Evolutionary conservation across 148 eudicot species (phyloP), one percentile per base, ranked within the genome.

Genomic region (Camellia sinensis): DNA sequence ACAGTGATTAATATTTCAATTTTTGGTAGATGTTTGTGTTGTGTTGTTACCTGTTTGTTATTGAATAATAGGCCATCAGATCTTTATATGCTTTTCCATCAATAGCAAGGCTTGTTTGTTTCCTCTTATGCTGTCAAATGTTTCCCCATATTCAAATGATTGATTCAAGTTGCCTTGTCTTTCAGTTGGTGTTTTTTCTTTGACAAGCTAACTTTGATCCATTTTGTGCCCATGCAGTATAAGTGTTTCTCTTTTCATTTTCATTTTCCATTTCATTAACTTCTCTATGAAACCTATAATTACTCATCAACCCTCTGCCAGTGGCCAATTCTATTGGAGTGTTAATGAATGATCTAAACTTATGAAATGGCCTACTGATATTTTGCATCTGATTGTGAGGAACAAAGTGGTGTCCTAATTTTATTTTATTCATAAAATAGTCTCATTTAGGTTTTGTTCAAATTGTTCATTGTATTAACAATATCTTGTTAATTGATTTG

Each of bases 401-500:
- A 67, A 11, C 71, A 13, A 40, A 59, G 40, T 5, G 61, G 19
- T 19, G 18, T 21, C 59, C 44, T 59, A 5, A 1, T 14, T 57
- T 44, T 45, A 37, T 68, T 50, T 41, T 43, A 43, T 78, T 13
- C 21, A 45, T 56, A 48, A 48, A 48, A 48, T 48, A 3, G 52
- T 48, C 52, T 48, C 52, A 48, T 48, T 48, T 48, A 48, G 7
- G 52, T 7, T 5, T 48, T 48, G 7, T 75, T 41, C 37, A 40
- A 54, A 71, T 78, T 72, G 52, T 53, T 43, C 22, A 52, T 74
- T 74, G 66, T 67, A 87, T 69, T 52, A 68, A 76, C 62, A 57
- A 75, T 65, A 45, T 79, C 15, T 75, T 29, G 61, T 5, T 3
- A 29, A 10, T 22, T 13, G 54, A 29, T 22, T 18, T 5, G 48